Conservation (phyloP, 2,329 filamentous ascomycete genomes). For the Talaromyces verruculosus region DNA sequence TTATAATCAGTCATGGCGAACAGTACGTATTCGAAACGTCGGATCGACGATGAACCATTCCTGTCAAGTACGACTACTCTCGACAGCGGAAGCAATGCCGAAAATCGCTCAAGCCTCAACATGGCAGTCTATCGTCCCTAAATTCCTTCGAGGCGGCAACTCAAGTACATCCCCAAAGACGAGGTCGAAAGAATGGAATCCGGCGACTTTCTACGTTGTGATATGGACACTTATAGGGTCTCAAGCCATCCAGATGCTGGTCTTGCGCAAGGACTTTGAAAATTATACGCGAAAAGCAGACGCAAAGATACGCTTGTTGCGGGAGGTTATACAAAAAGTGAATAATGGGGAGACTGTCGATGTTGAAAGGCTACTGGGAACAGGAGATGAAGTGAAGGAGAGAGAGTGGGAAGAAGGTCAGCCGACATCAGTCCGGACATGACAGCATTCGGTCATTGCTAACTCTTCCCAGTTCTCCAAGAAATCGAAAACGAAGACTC, state of each 20-base stretch:
- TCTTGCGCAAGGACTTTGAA: conserved; percentile 71
- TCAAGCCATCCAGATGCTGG: conserved; percentile 91
- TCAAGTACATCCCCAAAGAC: conserved; percentile 53
- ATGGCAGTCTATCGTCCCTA: conserved; percentile 70
- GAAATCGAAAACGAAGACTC: conserved; percentile 45
- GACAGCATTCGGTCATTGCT: background rate
- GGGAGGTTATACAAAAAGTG: conserved; percentile 58
- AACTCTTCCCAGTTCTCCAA: conserved; percentile 32
- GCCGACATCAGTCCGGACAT: background rate
- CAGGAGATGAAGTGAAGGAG: conserved; percentile 72
- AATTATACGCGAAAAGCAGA: conserved; percentile 75
- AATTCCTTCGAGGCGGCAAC: conserved; percentile 47
- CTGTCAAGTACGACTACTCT: conserved; percentile 27
- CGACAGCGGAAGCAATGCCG: conserved; percentile 39
- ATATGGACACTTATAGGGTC: conserved; percentile 88
- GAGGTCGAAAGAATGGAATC: conserved; percentile 69
- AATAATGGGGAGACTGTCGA: conserved; percentile 65
- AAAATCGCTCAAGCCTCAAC: conserved; percentile 60
- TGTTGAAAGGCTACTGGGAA: conserved; percentile 77
- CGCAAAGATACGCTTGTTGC: conserved; percentile 71
- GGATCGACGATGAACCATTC: conserved; percentile 13
- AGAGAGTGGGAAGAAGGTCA: conserved; percentile 82
- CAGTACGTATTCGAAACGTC: background rate
- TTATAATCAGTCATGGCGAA: background rate
- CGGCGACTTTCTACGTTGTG: conserved; percentile 76